Base-by-base conservation (phyloP, 2,329 filamentous ascomycete genomes). In the Penicillium sp. region DNA sequence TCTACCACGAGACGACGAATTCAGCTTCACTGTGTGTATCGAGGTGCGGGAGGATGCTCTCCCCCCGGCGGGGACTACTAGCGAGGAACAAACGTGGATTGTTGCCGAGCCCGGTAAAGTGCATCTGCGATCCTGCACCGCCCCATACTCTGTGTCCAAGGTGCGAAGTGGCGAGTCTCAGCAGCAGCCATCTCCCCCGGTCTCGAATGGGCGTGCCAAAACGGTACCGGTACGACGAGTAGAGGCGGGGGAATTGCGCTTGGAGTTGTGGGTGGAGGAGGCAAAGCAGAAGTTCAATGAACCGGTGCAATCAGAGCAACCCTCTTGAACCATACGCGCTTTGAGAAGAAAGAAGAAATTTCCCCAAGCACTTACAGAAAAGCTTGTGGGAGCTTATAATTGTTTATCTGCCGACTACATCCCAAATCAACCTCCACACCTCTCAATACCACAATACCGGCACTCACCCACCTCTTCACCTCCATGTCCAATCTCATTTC, bases 231-330 rank as follows among this genome's bases (percentile, higher is more conserved):
- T 91, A 48, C 81, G 89, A 64, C 81, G 83, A 35, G 83, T 91
- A 19, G 84, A 88, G 66, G 84, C 86, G 2, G 88, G 87, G 4
- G 86, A 88, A 60, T 84, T 91, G 72, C 78, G 84, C 26, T 82
- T 91, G 69, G 88, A 91, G 72, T 81, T 87, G 59, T 91, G 87
- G 88, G 83, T 90, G 58, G 89, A 91, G 75, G 87, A 90, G 70
- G 84, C 83, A 59, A 81, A 79, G 63, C 80, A 81, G 57, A 87
- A 87, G 70, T 80, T 81, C 63, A 75, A 75, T 62, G 76, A 80
- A 68, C 74, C 74, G 61, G 70, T 75, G 67, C 71, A 76, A 48
- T 73, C 75, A 55, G 75, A 76, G 63, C 70, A 75, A 63, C 71
- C 74, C 43, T 66, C 71, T 65, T 76, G 70, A 76, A 71, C 57